These are phyloP conservation scores for Neophaeococcomyces mojaviensis DNA, from an alignment of 2,329 filamentous ascomycete species.

Conservation along the genomic window DNA sequence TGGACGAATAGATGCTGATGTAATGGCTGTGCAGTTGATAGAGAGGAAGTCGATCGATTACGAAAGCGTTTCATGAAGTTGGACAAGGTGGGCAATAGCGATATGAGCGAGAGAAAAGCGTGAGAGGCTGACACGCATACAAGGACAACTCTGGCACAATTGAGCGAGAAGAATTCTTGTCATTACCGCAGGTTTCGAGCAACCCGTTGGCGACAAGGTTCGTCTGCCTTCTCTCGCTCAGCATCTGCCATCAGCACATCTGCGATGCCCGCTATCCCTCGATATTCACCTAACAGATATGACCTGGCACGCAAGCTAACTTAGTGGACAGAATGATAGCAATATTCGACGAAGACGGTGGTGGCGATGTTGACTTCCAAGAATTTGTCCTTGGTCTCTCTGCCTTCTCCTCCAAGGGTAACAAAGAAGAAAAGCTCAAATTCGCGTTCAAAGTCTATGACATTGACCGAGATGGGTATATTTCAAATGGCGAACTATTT, in stretches of 20 bases:
- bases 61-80: slow-evolving; percentile 99
- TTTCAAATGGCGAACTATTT: slow-evolving; percentile 97
- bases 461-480: slow-evolving; percentile 96
- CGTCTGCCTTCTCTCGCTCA: slow-evolving; percentile 16
- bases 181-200: slow-evolving; percentile 91
- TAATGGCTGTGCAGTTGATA: slow-evolving; percentile 61
- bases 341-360: slow-evolving; percentile 97
- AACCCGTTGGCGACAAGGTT: slow-evolving; percentile 94
- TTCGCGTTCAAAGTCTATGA: slow-evolving; percentile 99
- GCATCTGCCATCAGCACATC: neutral
- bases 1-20: neutral
- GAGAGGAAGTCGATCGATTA: slow-evolving; percentile 91
- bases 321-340: slow-evolving; percentile 73
- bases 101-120: neutral
- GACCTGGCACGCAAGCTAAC: neutral
- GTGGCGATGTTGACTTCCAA: slow-evolving; percentile 96
- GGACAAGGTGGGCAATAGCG: slow-evolving; percentile 73
- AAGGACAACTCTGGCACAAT: slow-evolving; percentile 97
- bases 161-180: slow-evolving; percentile 96
- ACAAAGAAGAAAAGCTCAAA: slow-evolving; percentile 96
- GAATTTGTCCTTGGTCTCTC: slow-evolving; percentile 94
- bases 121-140: slow-evolving; percentile 10
- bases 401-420: slow-evolving; percentile 94
- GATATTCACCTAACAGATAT: neutral
- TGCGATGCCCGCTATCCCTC: slow-evolving; percentile 6